A percentile compares a stretch with the other conserved stretches of the same genome.
phyloP scores from a whole-genome alignment of 345 rosid species.

The Syzygium aromaticum region DNA sequence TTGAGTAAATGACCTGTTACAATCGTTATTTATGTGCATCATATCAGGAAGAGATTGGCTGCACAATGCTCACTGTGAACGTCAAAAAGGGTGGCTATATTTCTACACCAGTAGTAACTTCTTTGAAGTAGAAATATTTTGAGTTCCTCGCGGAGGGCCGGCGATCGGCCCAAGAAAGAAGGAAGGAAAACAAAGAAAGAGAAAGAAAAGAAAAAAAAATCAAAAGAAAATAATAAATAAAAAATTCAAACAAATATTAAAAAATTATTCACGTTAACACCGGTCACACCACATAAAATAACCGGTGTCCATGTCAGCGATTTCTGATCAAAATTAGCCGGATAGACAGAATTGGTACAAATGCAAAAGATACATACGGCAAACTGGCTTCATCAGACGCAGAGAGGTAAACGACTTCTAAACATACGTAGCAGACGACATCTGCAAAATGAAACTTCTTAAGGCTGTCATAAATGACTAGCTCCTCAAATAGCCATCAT shows the following conservation, averaged over 20 bases:
- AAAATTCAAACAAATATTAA: too few species aligned
- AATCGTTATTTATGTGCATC: not conserved
- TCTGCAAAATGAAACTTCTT: not conserved
- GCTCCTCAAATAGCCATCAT: not conserved
- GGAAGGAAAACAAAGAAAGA: too few species aligned
- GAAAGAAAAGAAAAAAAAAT: too few species aligned
- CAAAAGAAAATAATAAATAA: too few species aligned
- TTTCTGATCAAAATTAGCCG: too few species aligned
- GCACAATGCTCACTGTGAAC: not conserved
- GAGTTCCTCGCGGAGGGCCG: too few species aligned
- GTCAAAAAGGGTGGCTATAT: not conserved
- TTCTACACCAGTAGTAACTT: not conserved
- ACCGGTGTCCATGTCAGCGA: too few species aligned
- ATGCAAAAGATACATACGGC: too few species aligned
- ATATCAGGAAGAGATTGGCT: not conserved
- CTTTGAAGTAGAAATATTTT: not conserved
- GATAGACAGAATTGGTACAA: too few species aligned
- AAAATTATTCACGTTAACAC: too few species aligned
- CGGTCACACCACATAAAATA: too few species aligned
- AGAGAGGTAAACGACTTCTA: constrained; percentile 28
- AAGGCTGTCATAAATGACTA: not conserved
- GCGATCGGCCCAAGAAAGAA: too few species aligned
- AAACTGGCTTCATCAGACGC: constrained; percentile 54
- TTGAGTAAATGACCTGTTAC: not conserved
- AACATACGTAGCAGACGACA: not conserved